Conservation (phyloP, 169 alveolate species). For the Fabrea salina region DNA sequence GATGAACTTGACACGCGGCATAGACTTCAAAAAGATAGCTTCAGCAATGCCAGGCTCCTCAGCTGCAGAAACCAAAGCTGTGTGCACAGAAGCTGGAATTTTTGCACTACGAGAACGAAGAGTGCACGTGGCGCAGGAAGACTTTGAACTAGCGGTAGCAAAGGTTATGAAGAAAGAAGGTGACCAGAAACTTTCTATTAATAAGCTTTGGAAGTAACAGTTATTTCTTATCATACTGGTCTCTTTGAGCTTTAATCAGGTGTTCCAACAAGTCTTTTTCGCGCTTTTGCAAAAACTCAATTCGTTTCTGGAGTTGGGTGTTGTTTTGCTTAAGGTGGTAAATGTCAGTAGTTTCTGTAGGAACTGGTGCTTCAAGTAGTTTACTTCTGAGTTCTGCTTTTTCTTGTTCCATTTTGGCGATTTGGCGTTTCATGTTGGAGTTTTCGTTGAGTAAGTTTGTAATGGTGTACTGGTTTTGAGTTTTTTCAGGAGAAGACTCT, state of each 20-base stretch:
- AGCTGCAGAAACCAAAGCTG: conserved; percentile 99
- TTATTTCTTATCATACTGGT: too few species aligned
- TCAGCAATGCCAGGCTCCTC: conserved; percentile 94
- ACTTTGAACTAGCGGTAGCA: conserved; percentile 95
- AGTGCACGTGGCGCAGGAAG: conserved; percentile 98
- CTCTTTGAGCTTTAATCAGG: conserved; percentile 60
- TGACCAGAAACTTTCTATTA: conserved; percentile 88
- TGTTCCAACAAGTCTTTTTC: conserved; percentile 78
- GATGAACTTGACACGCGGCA: conserved; percentile 97
- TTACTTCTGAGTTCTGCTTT: conserved; percentile 47
- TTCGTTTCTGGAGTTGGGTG: conserved; percentile 59
- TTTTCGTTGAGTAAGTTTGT: conserved; percentile 71
- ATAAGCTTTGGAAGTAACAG: conserved; percentile 86
- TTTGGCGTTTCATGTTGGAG: conserved; percentile 72
- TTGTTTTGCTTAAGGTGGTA: conserved; percentile 45
- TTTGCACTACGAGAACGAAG: conserved; percentile 99
- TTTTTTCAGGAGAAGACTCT: conserved; percentile 19
- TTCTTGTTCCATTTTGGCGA: conserved; percentile 71
- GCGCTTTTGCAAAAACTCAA: conserved; percentile 73
- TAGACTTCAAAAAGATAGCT: conserved; percentile 93
- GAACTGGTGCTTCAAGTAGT: conserved; percentile 30
- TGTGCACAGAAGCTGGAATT: conserved; percentile 99
- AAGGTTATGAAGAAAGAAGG: conserved; percentile 94
- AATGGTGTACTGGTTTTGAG: not conserved
- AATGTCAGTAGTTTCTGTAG: conserved; percentile 59